Evolutionary conservation across 495 filamentous ascomycete genomes (phyloP), one percentile per base, ranked within the genome.

Genomic region (Penicillium herquei): DNA sequence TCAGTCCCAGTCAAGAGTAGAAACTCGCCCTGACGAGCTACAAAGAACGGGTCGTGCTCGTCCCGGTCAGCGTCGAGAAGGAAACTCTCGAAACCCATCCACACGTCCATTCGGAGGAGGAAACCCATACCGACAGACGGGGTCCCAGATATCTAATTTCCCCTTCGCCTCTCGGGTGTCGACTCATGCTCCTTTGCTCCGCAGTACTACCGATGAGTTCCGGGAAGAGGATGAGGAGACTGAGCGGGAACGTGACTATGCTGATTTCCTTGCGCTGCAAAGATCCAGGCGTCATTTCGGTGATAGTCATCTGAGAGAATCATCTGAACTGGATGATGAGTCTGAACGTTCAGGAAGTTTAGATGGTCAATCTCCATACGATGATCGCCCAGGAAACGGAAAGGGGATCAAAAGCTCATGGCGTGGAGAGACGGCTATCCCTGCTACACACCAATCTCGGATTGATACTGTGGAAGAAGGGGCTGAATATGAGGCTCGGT

Each of bases 1-100:
- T 47, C 94, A 98, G 82, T 98, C 94, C 51, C 92, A 97, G 76
- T 96, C 94, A 34, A 86, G 91, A 49, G 74, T 91, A 82, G 80
- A 74, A 78, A 87, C 70, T 71, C 84, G 85, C 58, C 78, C 81
- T 18, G 87, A 89, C 46, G 82, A 79, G 57, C 53, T 68, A 70
- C 75, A 77, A 47, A 66, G 75, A 59, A 78, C 76, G 54, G 78
- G 76, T 33, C 68, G 75, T 61, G 78, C 79, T 49, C 74, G 77
- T 33, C 73, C 70, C 35, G 73, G 66, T 53, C 67, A 55, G 32
- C 54, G 67, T 41, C 54, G 67, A 41, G 70, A 74, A 55, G 73
- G 64, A 58, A 77, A 62, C 46, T 74, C 74, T 35, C 76, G 81
- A 52, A 74, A 79, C 56, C 68, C 73, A 3, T 65, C 72, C 16